A percentile compares a stretch with the other conserved stretches of the same genome.
These are phyloP conservation scores for Kockiozyma suomiensis DNA, from an alignment of 805 yeast genomes.

Conservation along the genomic window DNA sequence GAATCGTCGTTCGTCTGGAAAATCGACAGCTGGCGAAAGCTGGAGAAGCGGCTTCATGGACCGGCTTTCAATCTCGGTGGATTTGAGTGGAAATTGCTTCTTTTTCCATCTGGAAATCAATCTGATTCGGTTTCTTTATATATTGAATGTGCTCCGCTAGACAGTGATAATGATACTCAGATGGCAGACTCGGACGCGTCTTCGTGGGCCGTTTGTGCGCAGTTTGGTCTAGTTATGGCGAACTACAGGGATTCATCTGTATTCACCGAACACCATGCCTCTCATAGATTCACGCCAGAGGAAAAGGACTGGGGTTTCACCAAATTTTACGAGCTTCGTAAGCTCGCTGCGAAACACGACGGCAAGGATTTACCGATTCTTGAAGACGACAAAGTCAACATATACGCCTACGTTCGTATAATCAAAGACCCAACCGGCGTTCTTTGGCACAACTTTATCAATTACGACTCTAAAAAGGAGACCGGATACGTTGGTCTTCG, in stretches of 20 bases:
- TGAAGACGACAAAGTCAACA: constrained; percentile 60
- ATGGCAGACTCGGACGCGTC: constrained; percentile 38
- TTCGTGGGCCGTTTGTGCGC: constrained; percentile 88
- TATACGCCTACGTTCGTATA: constrained; percentile 75
- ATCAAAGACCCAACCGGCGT: constrained; percentile 92
- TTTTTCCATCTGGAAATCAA: constrained; percentile 64
- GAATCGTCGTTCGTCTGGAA: constrained; percentile 42
- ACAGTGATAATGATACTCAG: constrained; percentile 34
- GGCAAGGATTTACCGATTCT: constrained; percentile 48
- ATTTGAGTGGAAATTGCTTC: constrained; percentile 53
- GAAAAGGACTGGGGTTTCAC: constrained; percentile 98
- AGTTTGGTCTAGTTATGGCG: constrained; percentile 82
- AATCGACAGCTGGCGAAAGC: constrained; percentile 45
- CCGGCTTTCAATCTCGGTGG: constrained; percentile 41
- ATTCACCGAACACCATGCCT: constrained; percentile 64
- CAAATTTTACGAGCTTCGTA: constrained; percentile 63
- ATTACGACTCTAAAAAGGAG: constrained; percentile 80
- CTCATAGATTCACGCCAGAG: constrained; percentile 71
- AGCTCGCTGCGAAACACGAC: constrained; percentile 41
- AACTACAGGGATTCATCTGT: constrained; percentile 70
- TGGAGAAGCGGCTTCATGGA: constrained; percentile 42
- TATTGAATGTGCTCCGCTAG: constrained; percentile 64
- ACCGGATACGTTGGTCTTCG: constrained; percentile 92
- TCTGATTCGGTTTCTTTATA: constrained; percentile 68
- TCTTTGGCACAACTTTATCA: constrained; percentile 83